A percentile compares a stretch with the other conserved stretches of the same genome.
Evolutionary conservation across 371 early-diverging fungal genomes (phyloP).

Genomic region (Actinomucor elegans): DNA sequence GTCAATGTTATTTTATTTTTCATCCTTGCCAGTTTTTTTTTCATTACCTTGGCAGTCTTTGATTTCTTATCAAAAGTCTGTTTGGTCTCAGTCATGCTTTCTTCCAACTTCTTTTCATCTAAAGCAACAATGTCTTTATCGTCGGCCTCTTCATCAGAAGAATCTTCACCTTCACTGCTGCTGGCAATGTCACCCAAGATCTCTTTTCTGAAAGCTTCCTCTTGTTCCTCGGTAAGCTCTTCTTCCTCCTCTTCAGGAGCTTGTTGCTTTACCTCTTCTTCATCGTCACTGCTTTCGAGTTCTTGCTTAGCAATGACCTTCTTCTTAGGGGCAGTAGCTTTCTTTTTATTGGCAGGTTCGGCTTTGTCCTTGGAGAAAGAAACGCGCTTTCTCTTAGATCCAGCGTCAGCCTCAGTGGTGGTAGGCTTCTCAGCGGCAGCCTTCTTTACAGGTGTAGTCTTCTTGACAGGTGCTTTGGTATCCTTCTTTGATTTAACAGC

Average conservation of each 20-base stretch:
- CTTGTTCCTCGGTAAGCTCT: conserved; percentile 43
- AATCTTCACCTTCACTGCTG: conserved; percentile 47
- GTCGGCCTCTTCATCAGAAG: conserved; percentile 38
- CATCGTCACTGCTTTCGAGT: conserved; percentile 11
- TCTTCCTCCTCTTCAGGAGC: conserved; percentile 26
- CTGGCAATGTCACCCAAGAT: conserved; percentile 54
- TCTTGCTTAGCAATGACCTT: conserved; percentile 19
- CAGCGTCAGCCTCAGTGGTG: conserved; percentile 20
- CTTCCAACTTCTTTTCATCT: conserved; percentile 28
- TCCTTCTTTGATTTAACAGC: conserved; percentile 7
- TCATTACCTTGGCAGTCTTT: conserved; percentile 29
- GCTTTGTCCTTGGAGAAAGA: conserved; percentile 7
- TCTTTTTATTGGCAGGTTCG: conserved; percentile 9
- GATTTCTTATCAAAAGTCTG: conserved; percentile 29
- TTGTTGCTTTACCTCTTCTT: conserved; percentile 4
- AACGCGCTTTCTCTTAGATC: conserved; percentile 29
- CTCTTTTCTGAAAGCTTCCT: conserved; percentile 42
- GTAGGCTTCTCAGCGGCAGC: conserved; percentile 11
- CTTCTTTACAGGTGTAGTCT: conserved; percentile 13
- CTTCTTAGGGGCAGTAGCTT: conserved; percentile 5
- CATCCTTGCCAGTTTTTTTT: background rate
- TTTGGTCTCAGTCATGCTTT: conserved; percentile 37
- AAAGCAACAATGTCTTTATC: conserved; percentile 51
- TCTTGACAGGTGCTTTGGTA: conserved; percentile 11
- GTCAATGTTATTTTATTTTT: background rate